Base-by-base conservation (phyloP, 768 basidiomycete species). In the Holtermannia corniformis region DNA sequence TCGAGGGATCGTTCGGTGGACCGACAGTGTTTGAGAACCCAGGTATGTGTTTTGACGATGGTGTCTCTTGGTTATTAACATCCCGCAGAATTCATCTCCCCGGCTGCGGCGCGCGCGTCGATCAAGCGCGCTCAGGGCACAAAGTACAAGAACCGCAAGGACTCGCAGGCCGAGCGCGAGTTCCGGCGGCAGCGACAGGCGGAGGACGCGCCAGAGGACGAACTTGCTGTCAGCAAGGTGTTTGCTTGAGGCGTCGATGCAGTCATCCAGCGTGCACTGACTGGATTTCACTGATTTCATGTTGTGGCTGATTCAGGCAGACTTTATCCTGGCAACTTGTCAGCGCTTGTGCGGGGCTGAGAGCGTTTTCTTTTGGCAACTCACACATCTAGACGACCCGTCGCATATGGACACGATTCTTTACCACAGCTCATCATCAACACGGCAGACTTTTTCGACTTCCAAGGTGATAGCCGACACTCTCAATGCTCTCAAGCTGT, bases 31-130 rank as follows among this genome's bases (percentile, higher is more conserved):
- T 84, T 71, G 90, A 90, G 23, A 99, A 99, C 75, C 85, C 88
- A 70, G n/a, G n/a, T n/a, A 89, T 89, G 89, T 62, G 56, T 80
- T 72, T n/a, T n/a, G n/a, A n/a, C n/a, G n/a, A 1, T 28, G 22
- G 12, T 20, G 7, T 50, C 13, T 20, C 5, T 20, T 21, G 13
- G 20, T 44, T n/a, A 22, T 71, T 92, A n/a, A n/a, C n/a, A n/a
- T n/a, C n/a, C n/a, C n/a, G n/a, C n/a, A n/a, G 95, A 95, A 78
- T 99, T 95, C 66, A 77, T 97, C 44, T 85, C 90, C 1, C 93
- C 95, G 4, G 79, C 89, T 11, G 82, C 84, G 7, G 78, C 86
- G 20, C 82, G 90, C 49, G 83, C 83, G 14, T 76, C 80, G 0
- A 67, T 80, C 51, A 83, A 82, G 68, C 78, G 82, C 59, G 82